These are phyloP conservation scores for Paecilomyces sp. DNA, from an alignment of 2,329 filamentous ascomycete genomes.

Conservation along the genomic window DNA sequence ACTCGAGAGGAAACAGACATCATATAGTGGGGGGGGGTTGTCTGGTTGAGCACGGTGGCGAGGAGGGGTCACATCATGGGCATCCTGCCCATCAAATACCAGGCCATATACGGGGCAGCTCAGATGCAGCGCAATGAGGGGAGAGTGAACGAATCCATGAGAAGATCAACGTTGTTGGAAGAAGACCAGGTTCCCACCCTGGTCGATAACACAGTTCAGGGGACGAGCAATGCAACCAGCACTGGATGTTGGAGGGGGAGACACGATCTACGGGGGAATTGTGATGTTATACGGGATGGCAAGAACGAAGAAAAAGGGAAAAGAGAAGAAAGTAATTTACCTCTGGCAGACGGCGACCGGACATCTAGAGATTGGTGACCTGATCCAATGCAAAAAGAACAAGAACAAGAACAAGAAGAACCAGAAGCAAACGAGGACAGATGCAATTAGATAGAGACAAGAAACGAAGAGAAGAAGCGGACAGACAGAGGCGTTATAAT, in stretches of 20 bases:
- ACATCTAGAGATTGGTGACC: neutral
- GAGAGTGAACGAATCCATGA: neutral
- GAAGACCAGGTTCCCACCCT: too few species aligned
- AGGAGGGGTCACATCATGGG: neutral
- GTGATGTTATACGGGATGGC: neutral
- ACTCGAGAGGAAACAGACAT: neutral
- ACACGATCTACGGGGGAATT: neutral
- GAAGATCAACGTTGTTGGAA: too few species aligned
- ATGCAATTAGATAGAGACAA: slow-evolving; percentile 7
- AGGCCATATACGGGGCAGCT: neutral
- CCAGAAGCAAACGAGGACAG: slow-evolving; percentile 21
- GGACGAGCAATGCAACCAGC: too few species aligned
- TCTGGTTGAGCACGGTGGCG: neutral
- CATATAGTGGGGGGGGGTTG: neutral
- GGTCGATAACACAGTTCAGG: too few species aligned
- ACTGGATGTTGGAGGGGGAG: neutral
- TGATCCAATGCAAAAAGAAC: too few species aligned
- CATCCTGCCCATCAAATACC: neutral
- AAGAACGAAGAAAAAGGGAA: neutral
- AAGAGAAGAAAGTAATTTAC: neutral
- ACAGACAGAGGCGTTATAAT: too few species aligned
- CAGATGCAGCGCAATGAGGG: neutral
- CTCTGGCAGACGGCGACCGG: neutral
- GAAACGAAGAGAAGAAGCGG: neutral
- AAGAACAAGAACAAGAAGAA: slow-evolving; percentile 19